Base-by-base conservation (phyloP, 352 stramenopile species). In the Phytophthora ohioensis region DNA sequence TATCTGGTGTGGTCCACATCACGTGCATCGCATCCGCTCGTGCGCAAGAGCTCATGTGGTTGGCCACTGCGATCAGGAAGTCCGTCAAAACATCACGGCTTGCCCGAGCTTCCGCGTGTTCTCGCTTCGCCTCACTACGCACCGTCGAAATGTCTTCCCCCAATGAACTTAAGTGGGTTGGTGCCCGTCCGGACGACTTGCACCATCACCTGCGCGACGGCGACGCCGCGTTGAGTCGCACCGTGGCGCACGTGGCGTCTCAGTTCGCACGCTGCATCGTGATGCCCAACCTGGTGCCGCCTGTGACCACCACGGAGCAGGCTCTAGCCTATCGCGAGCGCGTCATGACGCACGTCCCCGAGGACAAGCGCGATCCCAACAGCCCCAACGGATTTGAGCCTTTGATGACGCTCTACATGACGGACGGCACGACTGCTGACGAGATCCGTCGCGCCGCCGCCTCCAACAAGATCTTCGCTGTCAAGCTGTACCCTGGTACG, bases 281-380 rank as follows among this genome's bases (percentile, higher is more conserved):
- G 32, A 99, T 99, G 98, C 98, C 98, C 48, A 99, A 99, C 82
- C 81, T 99, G 8, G 95, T 98, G 76, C 98, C 98, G 46, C 97
- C 98, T 12, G 92, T 99, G 11, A 98, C 94, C 3, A 99, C 89
- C 5, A 98, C 96, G 5, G 91, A 97, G 61, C 75, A 97, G 71
- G 98, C 98, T 5, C 67, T 99, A n/a, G 87, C 82, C 35, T 99
- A 99, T 82, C 93, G 92, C n/a, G 84, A 99, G 48, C 93, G 97
- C 55, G 97, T 99, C 68, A 61, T 99, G 15, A 57, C 76, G 13
- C 86, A 90, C 64, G 86, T 98, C 38, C 92, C 95, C 0, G 62
- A 75, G 10, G 85, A 90, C 8, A 73, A 72, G 30, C 72, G 65
- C 21, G 71, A 61, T 10, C 36, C 69, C n/a, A 67, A 67, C 30